Conservation (phyloP, 129 eudicot genomes). For the Chrysanthemum lavandulifolium region DNA sequence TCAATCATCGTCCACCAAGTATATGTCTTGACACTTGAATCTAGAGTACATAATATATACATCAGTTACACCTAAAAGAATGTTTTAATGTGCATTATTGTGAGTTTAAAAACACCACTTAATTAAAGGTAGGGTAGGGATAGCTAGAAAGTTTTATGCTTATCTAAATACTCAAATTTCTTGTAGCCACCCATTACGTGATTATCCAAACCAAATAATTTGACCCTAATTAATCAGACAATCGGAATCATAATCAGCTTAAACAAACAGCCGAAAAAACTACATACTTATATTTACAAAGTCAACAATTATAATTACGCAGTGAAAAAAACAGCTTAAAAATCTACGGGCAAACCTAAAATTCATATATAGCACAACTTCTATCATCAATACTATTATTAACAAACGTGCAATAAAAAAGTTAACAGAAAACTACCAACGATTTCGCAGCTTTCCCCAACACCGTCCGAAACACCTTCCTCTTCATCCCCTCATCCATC, state of each 20-base stretch:
- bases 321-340: too few relatives aligned
- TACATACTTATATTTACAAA: too few relatives aligned
- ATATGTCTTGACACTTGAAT: background rate
- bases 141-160: background rate
- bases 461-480: conserved; percentile 35
- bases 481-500: conserved; percentile 48
- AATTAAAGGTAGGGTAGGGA: background rate
- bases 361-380: too few relatives aligned
- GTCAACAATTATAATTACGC: too few relatives aligned
- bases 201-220: background rate
- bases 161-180: background rate
- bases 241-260: background rate
- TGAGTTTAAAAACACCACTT: too few relatives aligned
- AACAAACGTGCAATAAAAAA: background rate
- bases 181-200: background rate
- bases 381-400: too few relatives aligned
- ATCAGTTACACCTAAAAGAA: background rate
- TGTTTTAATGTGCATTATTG: background rate
- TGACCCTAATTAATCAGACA: background rate
- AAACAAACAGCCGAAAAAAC: background rate
- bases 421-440: conserved; percentile 48
- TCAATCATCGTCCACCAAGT: conserved; percentile 8
- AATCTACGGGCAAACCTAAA: background rate
- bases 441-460: conserved; percentile 65
- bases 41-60: background rate